Conservation (phyloP, 768 basidiomycete species). For the Sarcodon aspratus region DNA sequence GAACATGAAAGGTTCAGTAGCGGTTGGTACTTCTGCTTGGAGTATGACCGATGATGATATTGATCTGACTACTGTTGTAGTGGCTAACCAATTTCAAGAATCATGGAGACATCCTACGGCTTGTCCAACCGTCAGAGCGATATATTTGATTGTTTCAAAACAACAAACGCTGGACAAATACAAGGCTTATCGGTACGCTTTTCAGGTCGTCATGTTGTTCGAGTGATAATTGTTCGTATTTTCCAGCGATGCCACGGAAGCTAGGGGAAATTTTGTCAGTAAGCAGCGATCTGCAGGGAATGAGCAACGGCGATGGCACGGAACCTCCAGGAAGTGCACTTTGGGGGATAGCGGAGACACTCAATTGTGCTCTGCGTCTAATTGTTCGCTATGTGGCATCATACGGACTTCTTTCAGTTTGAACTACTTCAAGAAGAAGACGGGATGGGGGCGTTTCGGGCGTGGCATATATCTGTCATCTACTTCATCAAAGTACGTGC, state of each 20-base stretch:
- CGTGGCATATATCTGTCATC: conserved; percentile 65
- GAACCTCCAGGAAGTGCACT: conserved; percentile 53
- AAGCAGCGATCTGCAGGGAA: conserved; percentile 51
- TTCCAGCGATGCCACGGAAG: conserved; percentile 41
- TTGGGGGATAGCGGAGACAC: conserved; percentile 52
- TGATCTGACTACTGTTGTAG: conserved; percentile 17
- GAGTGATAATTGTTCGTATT: background rate
- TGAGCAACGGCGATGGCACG: conserved; percentile 69
- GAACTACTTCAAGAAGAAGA: conserved; percentile 54
- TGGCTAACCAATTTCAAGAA: conserved; percentile 54
- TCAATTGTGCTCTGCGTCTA: conserved; percentile 38
- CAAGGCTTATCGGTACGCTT: conserved; percentile 45
- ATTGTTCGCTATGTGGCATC: conserved; percentile 55
- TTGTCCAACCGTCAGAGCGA: conserved; percentile 47
- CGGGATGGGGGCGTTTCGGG: conserved; percentile 56
- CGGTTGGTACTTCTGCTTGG: conserved; percentile 27
- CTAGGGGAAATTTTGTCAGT: conserved; percentile 43
- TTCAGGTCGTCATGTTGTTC: background rate
- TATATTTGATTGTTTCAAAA: conserved; percentile 54
- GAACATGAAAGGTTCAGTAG: conserved; percentile 55
- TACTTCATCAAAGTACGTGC: conserved; percentile 54
- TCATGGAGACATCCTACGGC: conserved; percentile 57
- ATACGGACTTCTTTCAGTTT: conserved; percentile 54
- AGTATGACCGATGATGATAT: background rate
- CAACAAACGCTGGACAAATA: conserved; percentile 40